A percentile compares a stretch with the other conserved stretches of the same genome.
phyloP scores from a whole-genome alignment of 1,284 basidiomycete species.

The Trametes polyzona region DNA sequence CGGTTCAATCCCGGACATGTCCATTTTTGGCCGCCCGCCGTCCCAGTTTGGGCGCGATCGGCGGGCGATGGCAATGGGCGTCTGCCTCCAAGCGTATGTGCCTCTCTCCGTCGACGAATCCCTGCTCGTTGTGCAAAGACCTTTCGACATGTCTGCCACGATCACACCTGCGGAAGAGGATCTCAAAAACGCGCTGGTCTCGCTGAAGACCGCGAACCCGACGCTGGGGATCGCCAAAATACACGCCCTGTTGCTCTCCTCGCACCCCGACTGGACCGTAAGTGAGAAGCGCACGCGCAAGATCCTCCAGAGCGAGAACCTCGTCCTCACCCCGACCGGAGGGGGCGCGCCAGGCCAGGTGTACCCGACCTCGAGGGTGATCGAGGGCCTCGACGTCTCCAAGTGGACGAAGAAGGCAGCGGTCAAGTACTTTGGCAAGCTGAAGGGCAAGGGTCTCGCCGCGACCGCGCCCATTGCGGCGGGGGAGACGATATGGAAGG shows the following conservation, averaged over 20 bases:
- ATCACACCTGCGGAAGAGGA: constrained; percentile 49
- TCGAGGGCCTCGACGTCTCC: constrained; percentile 63
- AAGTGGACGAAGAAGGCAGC: constrained; percentile 69
- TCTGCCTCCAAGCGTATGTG: not conserved
- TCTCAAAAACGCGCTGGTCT: constrained; percentile 44
- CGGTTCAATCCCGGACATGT: constrained; percentile 16
- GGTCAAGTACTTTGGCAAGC: constrained; percentile 69
- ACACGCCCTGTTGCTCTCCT: constrained; percentile 61
- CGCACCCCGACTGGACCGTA: constrained; percentile 71
- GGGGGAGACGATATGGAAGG: constrained; percentile 83
- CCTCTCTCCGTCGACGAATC: not conserved
- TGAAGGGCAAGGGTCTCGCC: constrained; percentile 85
- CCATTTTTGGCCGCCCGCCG: constrained; percentile 6
- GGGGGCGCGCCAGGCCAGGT: constrained; percentile 21
- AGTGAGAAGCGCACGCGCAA: constrained; percentile 83
- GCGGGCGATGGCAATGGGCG: not conserved
- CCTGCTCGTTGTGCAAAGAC: no score
- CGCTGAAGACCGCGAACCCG: constrained; percentile 57
- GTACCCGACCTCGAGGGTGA: constrained; percentile 68
- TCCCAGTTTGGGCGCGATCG: constrained; percentile 3
- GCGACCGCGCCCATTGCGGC: constrained; percentile 67
- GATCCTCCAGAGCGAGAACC: constrained; percentile 62
- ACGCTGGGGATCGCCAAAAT: constrained; percentile 73
- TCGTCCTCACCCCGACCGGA: constrained; percentile 40
- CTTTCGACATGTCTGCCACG: constrained; percentile 2